Conservation (phyloP, 768 basidiomycete species). For the Calocera viscosa region DNA sequence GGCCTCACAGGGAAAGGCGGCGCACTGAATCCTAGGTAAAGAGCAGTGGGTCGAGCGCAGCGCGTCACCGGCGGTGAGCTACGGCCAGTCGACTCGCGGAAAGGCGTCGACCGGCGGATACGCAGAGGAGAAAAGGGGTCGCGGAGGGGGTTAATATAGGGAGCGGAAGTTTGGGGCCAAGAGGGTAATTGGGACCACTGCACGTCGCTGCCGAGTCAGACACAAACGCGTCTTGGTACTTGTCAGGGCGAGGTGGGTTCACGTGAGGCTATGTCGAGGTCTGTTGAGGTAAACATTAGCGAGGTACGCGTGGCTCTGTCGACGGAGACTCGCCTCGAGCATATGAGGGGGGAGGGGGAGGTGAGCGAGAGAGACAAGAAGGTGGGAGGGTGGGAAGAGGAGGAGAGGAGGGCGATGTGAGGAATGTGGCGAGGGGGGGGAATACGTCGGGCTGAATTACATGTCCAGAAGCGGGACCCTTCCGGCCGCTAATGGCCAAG, state of each 20-base stretch:
- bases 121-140: background rate
- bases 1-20: background rate
- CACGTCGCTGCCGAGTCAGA: background rate
- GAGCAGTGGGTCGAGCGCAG: background rate
- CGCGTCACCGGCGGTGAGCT: background rate
- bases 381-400: background rate
- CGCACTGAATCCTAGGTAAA: background rate
- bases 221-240: constrained; percentile 1
- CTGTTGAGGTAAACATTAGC: background rate
- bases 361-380: background rate
- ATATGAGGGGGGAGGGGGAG: constrained; percentile 6
- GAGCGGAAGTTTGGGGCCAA: background rate
- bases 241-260: background rate
- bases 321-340: background rate
- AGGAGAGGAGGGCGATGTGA: background rate
- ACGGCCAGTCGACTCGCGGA: background rate
- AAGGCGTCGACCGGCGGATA: background rate
- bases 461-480: no score
- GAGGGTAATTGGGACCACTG: background rate
- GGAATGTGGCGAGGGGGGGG: background rate
- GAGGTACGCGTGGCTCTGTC: background rate
- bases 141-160: no score
- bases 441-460: background rate
- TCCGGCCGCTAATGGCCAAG: no score
- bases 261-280: background rate